phyloP scores from a whole-genome alignment of 202 grass and related monocot genomes.

The Zizania palustris region DNA sequence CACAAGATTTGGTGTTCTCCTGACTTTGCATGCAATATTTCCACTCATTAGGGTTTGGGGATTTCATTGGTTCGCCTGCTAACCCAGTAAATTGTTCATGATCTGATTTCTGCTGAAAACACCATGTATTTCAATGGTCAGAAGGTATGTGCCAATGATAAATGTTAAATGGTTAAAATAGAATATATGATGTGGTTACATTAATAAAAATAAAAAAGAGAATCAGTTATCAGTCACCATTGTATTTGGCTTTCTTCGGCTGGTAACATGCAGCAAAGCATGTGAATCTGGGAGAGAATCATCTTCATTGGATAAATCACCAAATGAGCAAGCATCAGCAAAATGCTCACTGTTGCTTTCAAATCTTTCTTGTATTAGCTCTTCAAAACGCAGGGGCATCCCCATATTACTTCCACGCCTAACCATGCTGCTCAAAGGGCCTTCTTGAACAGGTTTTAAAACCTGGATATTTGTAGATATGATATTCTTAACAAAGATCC shows the following conservation, averaged over 20 bases:
- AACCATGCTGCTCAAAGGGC: conserved; percentile 26
- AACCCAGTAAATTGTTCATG: conserved; percentile 41
- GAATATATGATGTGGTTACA: not conserved
- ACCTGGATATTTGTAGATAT: conserved; percentile 48
- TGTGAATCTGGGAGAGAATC: conserved; percentile 71
- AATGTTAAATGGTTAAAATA: conserved; percentile 16
- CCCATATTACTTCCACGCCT: conserved; percentile 39
- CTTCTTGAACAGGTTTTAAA: conserved; percentile 36
- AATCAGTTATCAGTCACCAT: conserved; percentile 40
- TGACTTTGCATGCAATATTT: conserved; percentile 34
- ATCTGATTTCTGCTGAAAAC: conserved; percentile 53
- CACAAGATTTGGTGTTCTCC: conserved; percentile 32
- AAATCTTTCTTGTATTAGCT: conserved; percentile 58
- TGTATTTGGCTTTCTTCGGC: conserved; percentile 67
- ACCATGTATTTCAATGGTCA: conserved; percentile 32
- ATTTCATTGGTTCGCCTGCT: conserved; percentile 37
- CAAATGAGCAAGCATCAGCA: conserved; percentile 38
- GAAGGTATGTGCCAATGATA: conserved; percentile 26
- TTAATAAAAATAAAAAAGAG: conserved; percentile 20
- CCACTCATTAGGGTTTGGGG: conserved; percentile 33
- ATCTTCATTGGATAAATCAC: conserved; percentile 47
- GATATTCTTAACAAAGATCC: conserved; percentile 24
- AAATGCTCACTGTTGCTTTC: conserved; percentile 32
- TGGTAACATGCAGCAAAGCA: conserved; percentile 81
- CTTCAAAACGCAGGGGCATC: conserved; percentile 57